A percentile compares a stretch with the other conserved stretches of the same genome.
Evolutionary conservation across 1,284 basidiomycete genomes (phyloP).

Genomic region (Melampsora occidentalis): DNA sequence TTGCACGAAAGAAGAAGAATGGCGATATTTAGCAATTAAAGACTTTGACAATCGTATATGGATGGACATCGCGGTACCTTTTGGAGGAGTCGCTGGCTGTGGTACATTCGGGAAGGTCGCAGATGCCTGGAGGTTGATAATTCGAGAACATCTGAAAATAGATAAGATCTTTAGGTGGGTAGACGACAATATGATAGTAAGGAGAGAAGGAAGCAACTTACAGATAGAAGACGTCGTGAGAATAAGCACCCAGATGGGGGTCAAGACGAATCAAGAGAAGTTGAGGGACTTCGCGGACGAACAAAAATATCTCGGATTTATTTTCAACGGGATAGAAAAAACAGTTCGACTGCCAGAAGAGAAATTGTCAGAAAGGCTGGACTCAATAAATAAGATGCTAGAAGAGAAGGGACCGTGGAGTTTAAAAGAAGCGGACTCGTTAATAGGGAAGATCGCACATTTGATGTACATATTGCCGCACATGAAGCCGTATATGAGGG

Average conservation of each 20-base stretch:
- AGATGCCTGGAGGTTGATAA: not conserved
- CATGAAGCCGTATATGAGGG: no score
- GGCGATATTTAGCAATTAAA: not conserved
- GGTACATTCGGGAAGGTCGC: not conserved
- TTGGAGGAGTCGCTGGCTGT: not conserved
- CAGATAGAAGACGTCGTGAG: not conserved
- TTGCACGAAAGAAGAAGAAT: no score
- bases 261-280: not conserved
- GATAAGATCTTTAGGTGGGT: constrained; percentile 3
- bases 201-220: not conserved
- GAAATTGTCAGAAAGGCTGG: not conserved
- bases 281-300: not conserved
- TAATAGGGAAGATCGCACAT: not conserved
- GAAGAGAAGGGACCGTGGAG: not conserved
- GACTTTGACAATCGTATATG: not conserved
- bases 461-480: not conserved
- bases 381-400: not conserved
- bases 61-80: not conserved
- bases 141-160: not conserved
- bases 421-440: not conserved
- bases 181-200: not conserved
- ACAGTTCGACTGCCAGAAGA: no score
- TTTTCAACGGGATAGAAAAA: not conserved
- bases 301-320: not conserved
- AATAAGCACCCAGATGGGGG: not conserved